A percentile compares a stretch with the other conserved stretches of the same genome.
Conservation (phyloP, 164 flowering plant species). For the Echeveria elegans region DNA sequence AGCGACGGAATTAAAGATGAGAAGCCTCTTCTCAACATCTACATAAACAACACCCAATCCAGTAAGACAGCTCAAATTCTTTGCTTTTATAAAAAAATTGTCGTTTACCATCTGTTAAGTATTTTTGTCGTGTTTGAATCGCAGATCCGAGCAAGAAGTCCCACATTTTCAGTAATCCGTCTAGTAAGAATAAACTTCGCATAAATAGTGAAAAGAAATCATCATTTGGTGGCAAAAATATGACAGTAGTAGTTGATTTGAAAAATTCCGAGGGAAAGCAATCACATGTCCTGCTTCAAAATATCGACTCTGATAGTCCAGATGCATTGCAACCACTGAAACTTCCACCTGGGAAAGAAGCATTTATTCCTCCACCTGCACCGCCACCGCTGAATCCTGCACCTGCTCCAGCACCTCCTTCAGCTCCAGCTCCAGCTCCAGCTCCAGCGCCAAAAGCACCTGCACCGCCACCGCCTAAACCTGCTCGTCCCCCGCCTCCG, state of each 20-base stretch:
- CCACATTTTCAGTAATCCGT: background rate
- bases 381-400: slow-evolving; percentile 24
- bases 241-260: background rate
- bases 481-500: slow-evolving; percentile 40
- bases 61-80: slow-evolving; percentile 17
- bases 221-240: background rate
- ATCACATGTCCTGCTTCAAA: background rate
- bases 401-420: no score
- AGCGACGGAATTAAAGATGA: slow-evolving; percentile 27
- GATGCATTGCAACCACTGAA: slow-evolving; percentile 1
- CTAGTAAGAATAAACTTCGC: background rate
- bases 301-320: background rate
- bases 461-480: slow-evolving; percentile 21
- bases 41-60: slow-evolving; percentile 23
- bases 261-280: slow-evolving; percentile 3
- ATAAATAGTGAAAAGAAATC: background rate
- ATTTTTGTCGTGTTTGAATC: background rate
- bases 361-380: slow-evolving; percentile 13
- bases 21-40: slow-evolving; percentile 31
- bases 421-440: no score
- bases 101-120: background rate
- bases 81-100: background rate
- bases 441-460: slow-evolving; percentile 20
- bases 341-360: slow-evolving; percentile 5
- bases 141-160: slow-evolving; percentile 2